Evolutionary conservation across 2,329 filamentous ascomycete genomes (phyloP), one percentile per base, ranked within the genome.

Genomic region (Ophiostoma angusticollis): DNA sequence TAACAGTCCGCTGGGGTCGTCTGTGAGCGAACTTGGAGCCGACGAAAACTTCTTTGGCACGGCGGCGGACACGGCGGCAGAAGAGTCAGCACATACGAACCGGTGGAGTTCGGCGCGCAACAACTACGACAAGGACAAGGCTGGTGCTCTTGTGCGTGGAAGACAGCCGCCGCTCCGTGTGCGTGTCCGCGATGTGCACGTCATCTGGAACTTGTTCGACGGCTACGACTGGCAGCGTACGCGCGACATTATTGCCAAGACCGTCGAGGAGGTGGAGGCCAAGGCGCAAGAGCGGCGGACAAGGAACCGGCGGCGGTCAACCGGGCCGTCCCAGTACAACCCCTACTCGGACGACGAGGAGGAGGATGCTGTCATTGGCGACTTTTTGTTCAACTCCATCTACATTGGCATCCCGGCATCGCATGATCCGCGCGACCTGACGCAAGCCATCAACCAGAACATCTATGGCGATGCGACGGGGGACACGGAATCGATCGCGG

Each of bases 141-240:
- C 73, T 6, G 25, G 19, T 9, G 16, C 18, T 12, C 28, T 9
- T 8, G 17, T 9, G 2, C 22, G 11, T 11, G 22, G 32, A 6
- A 34, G 29, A 30, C 32, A 18, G 14, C 40, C 80, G 45, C 84
- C 89, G 6, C 61, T 98, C 12, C 78, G 77, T 46, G 67, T 95
- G 3, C 76, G 77, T 5, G 71, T 96, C 13, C 78, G 84, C 19
- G 85, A 95, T 53, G 79, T 94, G 6, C 85, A 96, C 54, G 65
- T 95, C 37, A 95, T 96, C 43, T 98, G 91, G 91, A 93, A 98
- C 53, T 65, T 98, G 1, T 95, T 91, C 57, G 91, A 98, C 62
- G 91, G 91, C 1, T 98, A 94, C 55, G 93, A 98, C 58, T 98
- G 93, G 93, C 74, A 79, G 49, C 72, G 75, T 31, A 98, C 93